phyloP scores from a whole-genome alignment of 495 filamentous ascomycete genomes.

The Trichoderma gamsii region DNA sequence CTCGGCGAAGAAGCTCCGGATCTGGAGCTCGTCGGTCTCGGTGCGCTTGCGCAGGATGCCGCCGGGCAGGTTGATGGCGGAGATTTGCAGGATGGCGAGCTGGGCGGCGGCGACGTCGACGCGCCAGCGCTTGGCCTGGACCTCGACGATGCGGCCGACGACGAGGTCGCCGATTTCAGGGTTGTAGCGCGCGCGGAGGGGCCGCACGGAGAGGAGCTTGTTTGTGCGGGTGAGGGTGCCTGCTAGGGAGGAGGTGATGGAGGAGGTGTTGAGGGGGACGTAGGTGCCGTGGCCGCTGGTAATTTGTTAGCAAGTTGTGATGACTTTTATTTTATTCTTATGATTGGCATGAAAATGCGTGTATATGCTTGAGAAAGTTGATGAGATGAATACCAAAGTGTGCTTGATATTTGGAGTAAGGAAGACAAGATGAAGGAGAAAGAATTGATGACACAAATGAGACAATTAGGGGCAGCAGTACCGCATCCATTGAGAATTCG shows the following conservation, averaged over 20 bases:
- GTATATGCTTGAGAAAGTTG: neutral
- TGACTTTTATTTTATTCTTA: neutral
- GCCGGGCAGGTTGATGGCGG: conserved; percentile 88
- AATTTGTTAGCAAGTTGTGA: neutral
- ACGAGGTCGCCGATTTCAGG: conserved; percentile 95
- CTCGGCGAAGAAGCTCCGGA: conserved; percentile 85
- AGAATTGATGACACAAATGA: neutral
- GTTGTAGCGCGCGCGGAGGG: conserved; percentile 86
- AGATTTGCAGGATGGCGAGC: conserved; percentile 74
- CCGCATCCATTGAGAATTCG: conserved; percentile 96
- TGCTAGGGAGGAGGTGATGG: conserved; percentile 79
- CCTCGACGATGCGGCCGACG: conserved; percentile 86
- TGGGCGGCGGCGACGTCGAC: conserved; percentile 84
- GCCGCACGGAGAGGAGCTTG: conserved; percentile 85
- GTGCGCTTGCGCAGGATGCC: conserved; percentile 88
- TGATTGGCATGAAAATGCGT: neutral
- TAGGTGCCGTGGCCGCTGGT: conserved; percentile 77
- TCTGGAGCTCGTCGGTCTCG: conserved; percentile 90
- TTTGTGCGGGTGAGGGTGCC: conserved; percentile 87
- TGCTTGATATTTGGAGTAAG: too few species aligned
- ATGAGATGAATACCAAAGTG: neutral
- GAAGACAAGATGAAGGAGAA: neutral
- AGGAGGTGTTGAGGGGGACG: conserved; percentile 49
- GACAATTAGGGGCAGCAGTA: conserved; percentile 24
- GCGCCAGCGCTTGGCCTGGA: conserved; percentile 84